phyloP scores from a whole-genome alignment of 2,329 filamentous ascomycete species.

The Aspergillus transmontanensis region DNA sequence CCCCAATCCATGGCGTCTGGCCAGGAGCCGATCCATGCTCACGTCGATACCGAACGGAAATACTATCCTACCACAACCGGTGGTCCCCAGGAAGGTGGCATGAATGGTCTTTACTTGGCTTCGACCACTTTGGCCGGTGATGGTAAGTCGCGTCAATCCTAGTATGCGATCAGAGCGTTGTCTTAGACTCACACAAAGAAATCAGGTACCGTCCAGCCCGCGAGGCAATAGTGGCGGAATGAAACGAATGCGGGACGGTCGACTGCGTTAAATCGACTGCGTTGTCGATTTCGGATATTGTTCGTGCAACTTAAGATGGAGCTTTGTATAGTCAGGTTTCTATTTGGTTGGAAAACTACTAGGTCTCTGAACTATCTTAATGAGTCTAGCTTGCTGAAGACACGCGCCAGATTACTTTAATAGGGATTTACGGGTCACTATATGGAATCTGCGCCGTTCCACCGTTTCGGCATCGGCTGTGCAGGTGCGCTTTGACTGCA shows the following conservation, averaged over 20 bases:
- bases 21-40: slow-evolving; percentile 70
- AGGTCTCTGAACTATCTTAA: background rate
- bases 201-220: slow-evolving; percentile 58
- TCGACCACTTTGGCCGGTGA: slow-evolving; percentile 51
- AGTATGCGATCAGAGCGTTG: slow-evolving; percentile 30
- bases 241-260: slow-evolving; percentile 58
- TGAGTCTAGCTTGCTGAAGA: background rate
- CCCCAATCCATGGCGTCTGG: slow-evolving; percentile 68
- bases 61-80: slow-evolving; percentile 53
- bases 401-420: background rate
- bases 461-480: background rate
- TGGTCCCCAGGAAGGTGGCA: slow-evolving; percentile 44
- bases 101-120: slow-evolving; percentile 52
- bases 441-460: background rate
- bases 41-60: slow-evolving; percentile 58
- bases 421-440: slow-evolving; percentile 2
- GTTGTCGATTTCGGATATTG: slow-evolving; percentile 69
- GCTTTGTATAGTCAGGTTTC: background rate
- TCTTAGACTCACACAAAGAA: slow-evolving; percentile 34
- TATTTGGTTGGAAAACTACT: background rate
- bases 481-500: background rate
- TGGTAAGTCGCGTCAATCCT: slow-evolving; percentile 35
- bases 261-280: slow-evolving; percentile 65
- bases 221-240: slow-evolving; percentile 52
- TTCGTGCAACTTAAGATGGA: slow-evolving; percentile 64